These are phyloP conservation scores for Lippia alba DNA, from an alignment of 305 asterid genomes.

Conservation along the genomic window DNA sequence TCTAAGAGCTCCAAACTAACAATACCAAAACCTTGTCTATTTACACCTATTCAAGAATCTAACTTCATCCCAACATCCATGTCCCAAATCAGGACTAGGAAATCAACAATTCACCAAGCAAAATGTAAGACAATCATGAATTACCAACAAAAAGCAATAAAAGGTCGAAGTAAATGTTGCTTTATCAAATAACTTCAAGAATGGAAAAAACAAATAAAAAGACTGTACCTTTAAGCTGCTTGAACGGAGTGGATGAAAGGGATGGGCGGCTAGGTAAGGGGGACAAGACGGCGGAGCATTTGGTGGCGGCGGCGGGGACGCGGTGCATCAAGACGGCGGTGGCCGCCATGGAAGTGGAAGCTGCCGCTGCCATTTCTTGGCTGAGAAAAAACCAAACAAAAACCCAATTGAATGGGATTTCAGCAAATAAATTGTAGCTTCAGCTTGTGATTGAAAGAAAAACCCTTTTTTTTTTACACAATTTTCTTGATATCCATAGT, in stretches of 20 bases:
- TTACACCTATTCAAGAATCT: conserved; percentile 15
- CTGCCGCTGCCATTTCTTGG: conserved; percentile 75
- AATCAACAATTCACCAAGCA: conserved; percentile 13
- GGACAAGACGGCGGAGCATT: conserved; percentile 46
- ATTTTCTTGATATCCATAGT: conserved; percentile 48
- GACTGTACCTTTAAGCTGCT: conserved; percentile 61
- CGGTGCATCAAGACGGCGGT: conserved; percentile 73
- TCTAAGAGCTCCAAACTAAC: neutral
- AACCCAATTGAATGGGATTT: neutral
- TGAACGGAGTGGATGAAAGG: conserved; percentile 43
- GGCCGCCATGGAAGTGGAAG: conserved; percentile 90
- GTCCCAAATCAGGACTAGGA: neutral
- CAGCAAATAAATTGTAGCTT: conserved; percentile 28
- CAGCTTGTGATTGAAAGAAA: conserved; percentile 29
- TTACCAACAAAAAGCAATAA: conserved; percentile 1
- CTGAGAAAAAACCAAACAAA: conserved; percentile 33
- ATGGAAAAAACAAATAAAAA: neutral
- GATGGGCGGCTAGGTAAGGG: conserved; percentile 64
- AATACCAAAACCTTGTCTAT: conserved; percentile 10
- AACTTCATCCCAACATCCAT: conserved; percentile 9
- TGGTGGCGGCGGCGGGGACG: conserved; percentile 49
- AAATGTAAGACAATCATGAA: neutral
- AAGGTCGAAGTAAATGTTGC: neutral
- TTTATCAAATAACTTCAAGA: neutral
- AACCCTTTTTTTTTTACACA: conserved; percentile 2